Conservation (phyloP, 1,284 basidiomycete genomes). For the Sporisorium scitamineum region DNA sequence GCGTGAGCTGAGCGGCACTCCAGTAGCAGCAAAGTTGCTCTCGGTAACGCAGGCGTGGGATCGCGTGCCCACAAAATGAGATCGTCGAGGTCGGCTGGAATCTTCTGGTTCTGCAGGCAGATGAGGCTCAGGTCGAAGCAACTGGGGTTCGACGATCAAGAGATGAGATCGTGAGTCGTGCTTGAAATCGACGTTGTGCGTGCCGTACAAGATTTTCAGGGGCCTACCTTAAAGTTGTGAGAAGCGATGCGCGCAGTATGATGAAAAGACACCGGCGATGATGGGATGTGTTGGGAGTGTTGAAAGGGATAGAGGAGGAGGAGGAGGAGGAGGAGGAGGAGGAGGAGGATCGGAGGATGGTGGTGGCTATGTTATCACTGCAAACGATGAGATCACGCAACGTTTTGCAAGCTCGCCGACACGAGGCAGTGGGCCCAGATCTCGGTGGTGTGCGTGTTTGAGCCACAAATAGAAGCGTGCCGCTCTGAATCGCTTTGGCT, state of each 20-base stretch:
- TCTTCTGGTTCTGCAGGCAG: too few relatives aligned
- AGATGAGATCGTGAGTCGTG: not conserved
- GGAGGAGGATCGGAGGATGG: not conserved
- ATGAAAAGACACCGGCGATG: not conserved
- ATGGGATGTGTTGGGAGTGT: constrained; percentile 1
- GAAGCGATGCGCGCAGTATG: not conserved
- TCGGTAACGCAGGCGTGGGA: not conserved
- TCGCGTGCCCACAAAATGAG: not conserved
- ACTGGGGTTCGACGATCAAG: not conserved
- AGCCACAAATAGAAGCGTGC: constrained; percentile 1
- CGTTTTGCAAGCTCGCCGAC: not conserved
- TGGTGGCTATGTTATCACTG: constrained; percentile 26
- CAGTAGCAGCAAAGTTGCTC: not conserved
- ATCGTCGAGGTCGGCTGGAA: not conserved
- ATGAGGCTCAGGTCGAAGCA: not conserved
- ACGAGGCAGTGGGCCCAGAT: not conserved
- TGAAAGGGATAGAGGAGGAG: not conserved
- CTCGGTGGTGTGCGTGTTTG: not conserved
- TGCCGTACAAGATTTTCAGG: too few relatives aligned
- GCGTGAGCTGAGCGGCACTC: not conserved
- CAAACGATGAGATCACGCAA: constrained; percentile 33
- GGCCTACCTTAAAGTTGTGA: not conserved
- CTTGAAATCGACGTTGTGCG: not conserved
- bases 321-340: too few relatives aligned
- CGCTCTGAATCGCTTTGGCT: not conserved